Percentiles rank a stretch among this genome's conserved stretches.
Evolutionary conservation across 2,329 filamentous ascomycete species (phyloP).

Genomic region (Leptographium galeiforme): DNA sequence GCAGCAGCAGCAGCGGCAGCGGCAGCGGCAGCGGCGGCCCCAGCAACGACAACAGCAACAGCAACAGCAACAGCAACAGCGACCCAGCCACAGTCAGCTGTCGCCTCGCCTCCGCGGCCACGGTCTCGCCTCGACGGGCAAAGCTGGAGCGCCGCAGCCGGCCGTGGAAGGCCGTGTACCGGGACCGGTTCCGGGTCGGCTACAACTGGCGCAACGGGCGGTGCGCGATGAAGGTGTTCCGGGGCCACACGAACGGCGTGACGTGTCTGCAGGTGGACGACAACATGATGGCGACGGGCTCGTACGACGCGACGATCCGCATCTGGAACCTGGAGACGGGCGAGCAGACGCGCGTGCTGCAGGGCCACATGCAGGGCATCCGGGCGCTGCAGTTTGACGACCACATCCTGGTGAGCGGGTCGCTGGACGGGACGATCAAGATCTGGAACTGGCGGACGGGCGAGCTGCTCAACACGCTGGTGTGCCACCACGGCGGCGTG

Average conservation of each 20-base stretch:
- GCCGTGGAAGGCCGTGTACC: conserved; percentile 96
- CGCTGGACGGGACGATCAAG: conserved; percentile 62
- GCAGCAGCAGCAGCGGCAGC: conserved; percentile 4
- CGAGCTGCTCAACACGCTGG: conserved; percentile 67
- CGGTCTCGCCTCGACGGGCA: not conserved
- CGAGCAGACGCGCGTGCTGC: conserved; percentile 70
- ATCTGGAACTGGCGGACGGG: conserved; percentile 97
- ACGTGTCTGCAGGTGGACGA: conserved; percentile 62
- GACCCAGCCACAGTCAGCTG: not conserved
- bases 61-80: conserved; percentile 10
- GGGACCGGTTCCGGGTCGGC: conserved; percentile 83
- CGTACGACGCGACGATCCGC: conserved; percentile 88
- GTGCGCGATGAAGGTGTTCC: conserved; percentile 71
- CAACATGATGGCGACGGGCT: conserved; percentile 75
- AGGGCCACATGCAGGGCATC: conserved; percentile 71
- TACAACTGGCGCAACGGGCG: conserved; percentile 96
- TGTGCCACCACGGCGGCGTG: conserved; percentile 68
- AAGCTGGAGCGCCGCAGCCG: conserved; percentile 36
- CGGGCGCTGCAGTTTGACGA: conserved; percentile 89
- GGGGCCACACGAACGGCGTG: conserved; percentile 75
- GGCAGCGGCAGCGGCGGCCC: not conserved
- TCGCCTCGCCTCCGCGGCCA: not conserved
- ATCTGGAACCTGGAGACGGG: conserved; percentile 92
- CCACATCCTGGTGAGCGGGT: conserved; percentile 78
- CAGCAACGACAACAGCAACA: conserved; percentile 7